Conservation (phyloP, 768 basidiomycete species). For the Peribolospora baueri region DNA sequence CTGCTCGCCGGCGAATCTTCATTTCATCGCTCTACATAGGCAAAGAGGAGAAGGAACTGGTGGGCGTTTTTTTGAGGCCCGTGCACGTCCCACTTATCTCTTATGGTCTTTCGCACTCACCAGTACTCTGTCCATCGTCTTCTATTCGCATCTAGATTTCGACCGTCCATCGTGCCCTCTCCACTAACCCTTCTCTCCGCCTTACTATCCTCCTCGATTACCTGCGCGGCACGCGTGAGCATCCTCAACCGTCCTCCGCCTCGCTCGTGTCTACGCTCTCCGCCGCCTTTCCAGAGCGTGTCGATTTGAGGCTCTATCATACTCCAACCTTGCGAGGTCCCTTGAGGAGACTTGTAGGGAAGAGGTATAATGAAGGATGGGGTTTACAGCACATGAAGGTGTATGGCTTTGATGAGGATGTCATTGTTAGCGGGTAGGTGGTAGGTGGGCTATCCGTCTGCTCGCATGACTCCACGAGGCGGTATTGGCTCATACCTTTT, state of each 20-base stretch:
- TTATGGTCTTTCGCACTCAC: neutral
- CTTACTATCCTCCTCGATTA: conserved; percentile 51
- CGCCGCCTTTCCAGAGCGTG: conserved; percentile 41
- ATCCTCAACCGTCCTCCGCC: conserved; percentile 22
- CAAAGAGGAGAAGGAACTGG: conserved; percentile 49
- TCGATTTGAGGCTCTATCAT: conserved; percentile 58
- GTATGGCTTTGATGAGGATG: conserved; percentile 75
- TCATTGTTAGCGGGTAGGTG: conserved; percentile 74
- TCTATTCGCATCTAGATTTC: conserved; percentile 33
- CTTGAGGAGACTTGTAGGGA: conserved; percentile 53
- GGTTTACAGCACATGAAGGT: conserved; percentile 96
- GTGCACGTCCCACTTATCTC: neutral
- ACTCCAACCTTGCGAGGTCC: conserved; percentile 61
- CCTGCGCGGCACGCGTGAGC: conserved; percentile 28
- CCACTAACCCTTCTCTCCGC: conserved; percentile 33
- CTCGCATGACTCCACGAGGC: neutral
- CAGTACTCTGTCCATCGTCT: neutral
- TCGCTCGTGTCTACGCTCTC: conserved; percentile 42
- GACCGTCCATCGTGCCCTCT: conserved; percentile 37
- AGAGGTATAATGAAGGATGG: conserved; percentile 93
- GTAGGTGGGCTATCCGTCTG: neutral
- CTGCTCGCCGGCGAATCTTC: conserved; percentile 58
- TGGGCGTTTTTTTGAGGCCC: conserved; percentile 15
- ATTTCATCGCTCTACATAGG: conserved; percentile 80
- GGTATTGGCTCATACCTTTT: conserved; percentile 8